Conservation (phyloP, 345 rosid genomes). For the Gossypium mustelinum region DNA sequence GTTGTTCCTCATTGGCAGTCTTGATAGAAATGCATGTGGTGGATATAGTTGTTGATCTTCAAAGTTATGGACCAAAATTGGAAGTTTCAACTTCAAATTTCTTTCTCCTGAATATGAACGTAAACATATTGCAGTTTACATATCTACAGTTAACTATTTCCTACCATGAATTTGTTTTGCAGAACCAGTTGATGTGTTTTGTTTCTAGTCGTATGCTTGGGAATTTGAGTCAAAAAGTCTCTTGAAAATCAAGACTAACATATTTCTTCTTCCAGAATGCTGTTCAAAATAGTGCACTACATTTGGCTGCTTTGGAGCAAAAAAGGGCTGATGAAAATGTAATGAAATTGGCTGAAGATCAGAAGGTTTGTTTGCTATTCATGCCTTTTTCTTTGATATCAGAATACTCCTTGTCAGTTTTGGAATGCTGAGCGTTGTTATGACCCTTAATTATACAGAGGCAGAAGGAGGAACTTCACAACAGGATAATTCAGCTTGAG, state of each 20-base stretch:
- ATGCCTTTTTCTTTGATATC: constrained; percentile 13
- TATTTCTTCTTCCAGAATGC: constrained; percentile 44
- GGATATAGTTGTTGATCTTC: constrained; percentile 2
- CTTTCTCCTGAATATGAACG: neutral
- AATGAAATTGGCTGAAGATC: constrained; percentile 78
- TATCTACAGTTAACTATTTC: neutral
- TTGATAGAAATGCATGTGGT: neutral
- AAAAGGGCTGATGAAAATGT: constrained; percentile 71
- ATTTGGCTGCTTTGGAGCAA: constrained; percentile 77
- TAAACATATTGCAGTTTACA: neutral
- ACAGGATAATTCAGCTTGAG: constrained; percentile 60
- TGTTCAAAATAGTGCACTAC: constrained; percentile 46
- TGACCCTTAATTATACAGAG: constrained; percentile 41
- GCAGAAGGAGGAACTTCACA: constrained; percentile 66
- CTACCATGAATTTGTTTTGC: constrained; percentile 3
- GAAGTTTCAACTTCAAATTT: neutral
- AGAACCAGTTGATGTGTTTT: neutral
- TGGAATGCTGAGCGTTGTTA: constrained; percentile 8
- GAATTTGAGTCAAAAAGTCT: neutral
- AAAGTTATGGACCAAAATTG: neutral
- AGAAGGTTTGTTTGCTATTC: constrained; percentile 53
- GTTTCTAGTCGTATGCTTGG: neutral
- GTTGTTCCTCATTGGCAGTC: neutral
- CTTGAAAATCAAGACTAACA: neutral
- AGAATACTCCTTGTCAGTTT: neutral